Evolutionary conservation across 2,329 filamentous ascomycete species (phyloP), one percentile per base, ranked within the genome.

Genomic region (Clonostachys solani): DNA sequence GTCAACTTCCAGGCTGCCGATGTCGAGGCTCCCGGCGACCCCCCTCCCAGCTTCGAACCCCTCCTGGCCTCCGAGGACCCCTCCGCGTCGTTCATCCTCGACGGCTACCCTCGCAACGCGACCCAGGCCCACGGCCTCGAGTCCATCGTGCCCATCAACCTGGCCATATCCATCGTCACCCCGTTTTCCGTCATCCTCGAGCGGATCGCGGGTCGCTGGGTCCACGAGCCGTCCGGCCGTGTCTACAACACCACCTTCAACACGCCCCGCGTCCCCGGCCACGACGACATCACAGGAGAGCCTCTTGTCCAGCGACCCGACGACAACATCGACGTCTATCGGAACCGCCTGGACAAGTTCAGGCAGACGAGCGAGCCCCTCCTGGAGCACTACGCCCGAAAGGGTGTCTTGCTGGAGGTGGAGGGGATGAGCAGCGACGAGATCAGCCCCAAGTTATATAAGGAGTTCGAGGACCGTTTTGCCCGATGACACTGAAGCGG

Each of bases 191-290:
- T 96, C 50, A 91, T 99, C 50, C 78, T 97, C 54, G 83, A 91
- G 56, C 87, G 94, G 47, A 96, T 99, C 56, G 83, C 88, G 40
- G 91, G 90, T 45, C 86, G 94, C 48, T 96, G 92, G 92, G 86
- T 96, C 38, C 94, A 99, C 67, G 87, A 88, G 59, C 84, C 90
- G 1, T 95, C 90, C 0, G 94, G 94, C 2, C 80, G 94, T 29
- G 87, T 96, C 15, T 99, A 99, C 75, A 99, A 99, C 65, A 95
- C 91, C 3, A 84, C 84, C 0, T 99, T 96, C 73, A 91, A 97
- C 61, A 79, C 87, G 8, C 94, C 94, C 1, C 86, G 85, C 54
- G 83, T 92, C 2, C 69, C 82, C 0, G 92, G 94, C 23, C 81
- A 77, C 55, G 94, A 99, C 67, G 94, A 99, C 64, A 62, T 96